phyloP scores from a whole-genome alignment of 164 flowering plant genomes.

The Berberis thunbergii region DNA sequence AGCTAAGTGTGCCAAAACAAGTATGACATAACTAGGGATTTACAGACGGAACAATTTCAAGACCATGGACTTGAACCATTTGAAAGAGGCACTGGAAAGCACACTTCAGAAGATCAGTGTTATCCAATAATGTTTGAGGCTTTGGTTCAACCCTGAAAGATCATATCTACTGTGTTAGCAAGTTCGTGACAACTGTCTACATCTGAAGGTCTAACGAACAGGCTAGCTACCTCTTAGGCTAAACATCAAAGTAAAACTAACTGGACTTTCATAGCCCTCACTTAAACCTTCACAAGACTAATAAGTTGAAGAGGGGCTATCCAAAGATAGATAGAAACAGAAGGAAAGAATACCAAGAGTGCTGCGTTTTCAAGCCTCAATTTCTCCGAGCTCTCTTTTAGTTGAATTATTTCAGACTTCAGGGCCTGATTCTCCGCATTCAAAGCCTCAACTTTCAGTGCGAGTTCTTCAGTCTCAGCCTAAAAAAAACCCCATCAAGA shows the following conservation, averaged over 20 bases:
- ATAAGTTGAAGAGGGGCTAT: not conserved
- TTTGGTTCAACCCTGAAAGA: too few species aligned
- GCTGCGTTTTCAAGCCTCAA: conserved; percentile 56
- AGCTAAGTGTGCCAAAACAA: not conserved
- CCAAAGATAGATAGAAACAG: not conserved
- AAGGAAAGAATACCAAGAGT: conserved; percentile 43
- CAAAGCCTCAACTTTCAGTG: conserved; percentile 56
- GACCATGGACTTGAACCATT: too few species aligned
- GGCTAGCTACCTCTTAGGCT: too few species aligned
- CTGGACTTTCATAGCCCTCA: too few species aligned
- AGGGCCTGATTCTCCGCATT: conserved; percentile 60
- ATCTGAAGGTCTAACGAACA: too few species aligned
- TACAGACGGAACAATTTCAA: too few species aligned
- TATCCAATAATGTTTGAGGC: too few species aligned
- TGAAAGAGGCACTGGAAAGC: too few species aligned
- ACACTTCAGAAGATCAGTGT: too few species aligned
- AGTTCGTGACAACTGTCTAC: too few species aligned
- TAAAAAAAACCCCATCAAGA: conserved; percentile 13
- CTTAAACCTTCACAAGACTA: not conserved
- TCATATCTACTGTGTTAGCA: too few species aligned
- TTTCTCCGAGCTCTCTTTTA: conserved; percentile 51
- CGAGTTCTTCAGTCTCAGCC: conserved; percentile 92
- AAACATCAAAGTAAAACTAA: too few species aligned
- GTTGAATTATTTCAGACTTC: conserved; percentile 48
- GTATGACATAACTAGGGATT: not conserved